A percentile compares a stretch with the other conserved stretches of the same genome.
phyloP scores from a whole-genome alignment of 2,329 filamentous ascomycete genomes.

The Penicillium sp. region DNA sequence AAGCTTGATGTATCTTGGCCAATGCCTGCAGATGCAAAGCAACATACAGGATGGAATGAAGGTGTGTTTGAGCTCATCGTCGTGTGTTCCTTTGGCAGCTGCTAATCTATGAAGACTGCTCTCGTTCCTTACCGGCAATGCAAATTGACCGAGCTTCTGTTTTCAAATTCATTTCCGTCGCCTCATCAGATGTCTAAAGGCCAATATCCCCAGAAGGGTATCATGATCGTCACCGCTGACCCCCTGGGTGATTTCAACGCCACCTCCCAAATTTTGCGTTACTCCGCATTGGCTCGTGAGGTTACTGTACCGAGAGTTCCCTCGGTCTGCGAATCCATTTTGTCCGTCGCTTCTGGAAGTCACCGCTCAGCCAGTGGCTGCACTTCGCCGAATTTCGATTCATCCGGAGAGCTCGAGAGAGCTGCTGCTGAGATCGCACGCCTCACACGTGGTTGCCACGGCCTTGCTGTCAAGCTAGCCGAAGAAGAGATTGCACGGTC shows the following conservation, averaged over 20 bases:
- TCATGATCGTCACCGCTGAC: constrained; percentile 97
- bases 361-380: constrained; percentile 36
- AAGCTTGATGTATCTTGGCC: constrained; percentile 95
- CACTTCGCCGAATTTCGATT: constrained; percentile 38
- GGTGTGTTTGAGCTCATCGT: constrained; percentile 46
- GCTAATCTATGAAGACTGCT: constrained; percentile 53
- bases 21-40: constrained; percentile 93
- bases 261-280: constrained; percentile 91
- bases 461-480: constrained; percentile 65
- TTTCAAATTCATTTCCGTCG: constrained; percentile 83
- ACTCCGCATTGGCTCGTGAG: constrained; percentile 87
- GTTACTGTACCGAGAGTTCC: constrained; percentile 88
- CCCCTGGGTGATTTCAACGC: constrained; percentile 93
- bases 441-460: constrained; percentile 74
- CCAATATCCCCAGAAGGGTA: constrained; percentile 75
- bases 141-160: constrained; percentile 79
- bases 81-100: background rate
- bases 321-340: constrained; percentile 71
- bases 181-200: constrained; percentile 48
- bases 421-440: constrained; percentile 77
- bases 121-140: constrained; percentile 78
- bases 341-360: constrained; percentile 36
- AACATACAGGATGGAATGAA: constrained; percentile 71
- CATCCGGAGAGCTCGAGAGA: constrained; percentile 70
- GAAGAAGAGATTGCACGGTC: constrained; percentile 68